phyloP scores from a whole-genome alignment of 441 rosid species.

The Gossypium gossypioides region DNA sequence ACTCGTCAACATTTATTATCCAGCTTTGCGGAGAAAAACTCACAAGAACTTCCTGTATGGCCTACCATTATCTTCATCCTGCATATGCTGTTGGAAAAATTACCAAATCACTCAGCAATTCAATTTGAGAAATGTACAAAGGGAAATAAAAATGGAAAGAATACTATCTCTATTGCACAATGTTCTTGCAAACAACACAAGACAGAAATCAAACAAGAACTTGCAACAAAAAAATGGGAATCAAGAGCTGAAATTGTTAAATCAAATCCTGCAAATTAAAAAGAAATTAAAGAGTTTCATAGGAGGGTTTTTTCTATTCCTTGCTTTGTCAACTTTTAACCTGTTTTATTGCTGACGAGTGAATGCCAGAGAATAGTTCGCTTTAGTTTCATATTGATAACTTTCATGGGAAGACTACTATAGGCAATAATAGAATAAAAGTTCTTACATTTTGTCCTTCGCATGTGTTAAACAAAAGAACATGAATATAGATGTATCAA shows the following conservation, averaged over 20 bases:
- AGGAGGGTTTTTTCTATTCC: neutral
- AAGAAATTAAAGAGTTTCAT: neutral
- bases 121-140: neutral
- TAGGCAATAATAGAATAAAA: neutral
- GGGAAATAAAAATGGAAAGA: neutral
- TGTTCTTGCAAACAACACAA: neutral
- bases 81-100: slow-evolving; percentile 31
- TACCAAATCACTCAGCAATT: neutral
- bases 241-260: neutral
- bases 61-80: slow-evolving; percentile 42
- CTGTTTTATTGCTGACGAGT: neutral
- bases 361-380: neutral
- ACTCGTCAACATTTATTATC: slow-evolving; percentile 5
- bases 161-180: neutral
- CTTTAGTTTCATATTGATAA: neutral
- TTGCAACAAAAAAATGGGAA: neutral
- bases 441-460: neutral
- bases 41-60: slow-evolving; percentile 57
- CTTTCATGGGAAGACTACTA: neutral
- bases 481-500: neutral
- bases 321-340: neutral
- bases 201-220: neutral
- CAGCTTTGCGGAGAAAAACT: slow-evolving; percentile 6
- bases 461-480: neutral
- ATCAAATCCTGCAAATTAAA: neutral